phyloP scores from a whole-genome alignment of 768 basidiomycete species.

The Postia placenta region DNA sequence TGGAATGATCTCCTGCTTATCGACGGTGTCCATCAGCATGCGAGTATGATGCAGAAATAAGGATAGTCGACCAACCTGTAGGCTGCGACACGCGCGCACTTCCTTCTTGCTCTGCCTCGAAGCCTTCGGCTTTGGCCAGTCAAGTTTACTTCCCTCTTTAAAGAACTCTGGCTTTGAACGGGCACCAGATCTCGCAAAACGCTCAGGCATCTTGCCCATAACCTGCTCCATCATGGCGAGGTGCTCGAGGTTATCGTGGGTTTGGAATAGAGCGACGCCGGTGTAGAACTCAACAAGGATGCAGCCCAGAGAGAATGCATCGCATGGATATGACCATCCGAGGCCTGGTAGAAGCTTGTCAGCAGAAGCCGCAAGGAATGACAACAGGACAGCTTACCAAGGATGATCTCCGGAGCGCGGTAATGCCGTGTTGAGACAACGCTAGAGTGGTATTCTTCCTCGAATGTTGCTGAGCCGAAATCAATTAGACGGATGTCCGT shows the following conservation, averaged over 20 bases:
- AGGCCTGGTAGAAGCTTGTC: slow-evolving; percentile 50
- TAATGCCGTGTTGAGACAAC: slow-evolving; percentile 98
- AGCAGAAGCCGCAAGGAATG: not conserved
- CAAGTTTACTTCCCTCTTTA: slow-evolving; percentile 76
- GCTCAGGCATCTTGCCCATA: slow-evolving; percentile 95
- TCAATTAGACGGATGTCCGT: slow-evolving; percentile 96
- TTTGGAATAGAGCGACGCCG: slow-evolving; percentile 97
- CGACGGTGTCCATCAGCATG: slow-evolving; percentile 3
- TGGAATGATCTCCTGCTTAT: slow-evolving; percentile 75
- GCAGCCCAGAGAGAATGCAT: slow-evolving; percentile 97
- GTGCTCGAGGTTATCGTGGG: slow-evolving; percentile 98
- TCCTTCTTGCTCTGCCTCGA: slow-evolving; percentile 91
- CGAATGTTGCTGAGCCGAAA: slow-evolving; percentile 97
- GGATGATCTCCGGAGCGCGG: slow-evolving; percentile 97
- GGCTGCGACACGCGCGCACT: slow-evolving; percentile 74
- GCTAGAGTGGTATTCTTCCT: slow-evolving; percentile 96
- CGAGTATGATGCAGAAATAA: not conserved
- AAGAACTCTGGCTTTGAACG: slow-evolving; percentile 91
- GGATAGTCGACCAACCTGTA: slow-evolving; percentile 49
- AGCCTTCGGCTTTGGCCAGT: slow-evolving; percentile 89
- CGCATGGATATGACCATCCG: slow-evolving; percentile 98
- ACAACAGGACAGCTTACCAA: slow-evolving; percentile 55
- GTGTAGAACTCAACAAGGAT: slow-evolving; percentile 99
- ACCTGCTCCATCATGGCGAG: slow-evolving; percentile 99
- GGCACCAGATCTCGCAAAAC: slow-evolving; percentile 69